Conservation (phyloP, 805 yeast species). For the Isabelozyma rhagii region DNA sequence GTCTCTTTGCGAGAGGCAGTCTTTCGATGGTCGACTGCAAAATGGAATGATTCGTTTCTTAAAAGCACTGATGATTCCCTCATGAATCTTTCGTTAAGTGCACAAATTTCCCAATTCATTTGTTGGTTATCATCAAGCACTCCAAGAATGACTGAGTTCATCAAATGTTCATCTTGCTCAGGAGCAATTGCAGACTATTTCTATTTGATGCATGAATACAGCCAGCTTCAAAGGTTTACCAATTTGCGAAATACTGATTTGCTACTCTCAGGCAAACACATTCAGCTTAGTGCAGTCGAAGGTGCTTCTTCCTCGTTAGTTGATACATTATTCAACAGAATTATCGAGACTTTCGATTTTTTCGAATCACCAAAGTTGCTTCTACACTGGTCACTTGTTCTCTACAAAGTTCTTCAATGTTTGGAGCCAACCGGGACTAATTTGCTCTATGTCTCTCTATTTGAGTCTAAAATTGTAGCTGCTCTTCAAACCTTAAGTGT, state of each 20-base stretch:
- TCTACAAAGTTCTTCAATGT: neutral
- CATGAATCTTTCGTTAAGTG: neutral
- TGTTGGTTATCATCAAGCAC: neutral
- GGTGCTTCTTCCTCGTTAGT: neutral
- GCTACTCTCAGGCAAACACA: neutral
- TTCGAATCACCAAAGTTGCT: neutral
- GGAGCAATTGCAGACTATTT: neutral
- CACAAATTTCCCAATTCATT: neutral
- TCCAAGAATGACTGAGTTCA: neutral
- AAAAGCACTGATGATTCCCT: neutral
- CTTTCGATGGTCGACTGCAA: slow-evolving; percentile 49
- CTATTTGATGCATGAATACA: neutral
- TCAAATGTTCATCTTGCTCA: neutral
- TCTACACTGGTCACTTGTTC: neutral
- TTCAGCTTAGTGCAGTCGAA: neutral
- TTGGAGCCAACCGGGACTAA: neutral
- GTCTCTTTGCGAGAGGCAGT: slow-evolving; percentile 25
- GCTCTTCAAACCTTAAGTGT: neutral
- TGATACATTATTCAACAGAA: neutral
- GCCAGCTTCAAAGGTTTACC: neutral
- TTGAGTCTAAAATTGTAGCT: neutral
- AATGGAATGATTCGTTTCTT: slow-evolving; percentile 36
- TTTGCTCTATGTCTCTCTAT: neutral
- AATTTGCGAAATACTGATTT: neutral
- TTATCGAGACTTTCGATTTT: neutral